Evolutionary conservation across 306 rosid genomes (phyloP), one percentile per base, ranked within the genome.

Genomic region (Lathyrus aphaca): DNA sequence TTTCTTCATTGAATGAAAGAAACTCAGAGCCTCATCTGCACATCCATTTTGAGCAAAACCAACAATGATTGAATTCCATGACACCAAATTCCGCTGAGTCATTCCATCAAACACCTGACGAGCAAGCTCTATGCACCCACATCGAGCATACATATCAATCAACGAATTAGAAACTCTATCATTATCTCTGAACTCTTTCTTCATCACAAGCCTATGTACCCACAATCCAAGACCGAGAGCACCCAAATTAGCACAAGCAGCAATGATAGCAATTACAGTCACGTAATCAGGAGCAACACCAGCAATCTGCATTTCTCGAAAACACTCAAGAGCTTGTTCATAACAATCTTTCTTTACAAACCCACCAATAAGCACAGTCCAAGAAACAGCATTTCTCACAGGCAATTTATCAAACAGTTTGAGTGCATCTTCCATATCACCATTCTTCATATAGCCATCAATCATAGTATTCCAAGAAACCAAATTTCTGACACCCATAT

Each of bases 191-290:
- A 81, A 81, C n/a, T 73, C 79, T 29, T 69, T 77, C 53, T 55
- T 79, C 83, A 82, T 74, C 48, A 86, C 78, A 37, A 85, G 82
- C 50, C 86, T 74, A 58, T 88, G 84, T 6, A 84, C 71, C 96
- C 98, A 93, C 71, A 93, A 78, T 2, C 98, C 98, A 21, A 85
- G 77, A 63, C 89, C 77, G 4, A 90, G 86, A 0, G 97, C 68
- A 14, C 98, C 98, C 74, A 90, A 82, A 73, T 93, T 93, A 35
- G 98, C 97, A 75, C 96, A 90, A 0, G 97, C 97, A 0, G 91
- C 77, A 17, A 90, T 82, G 23, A 90, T 85, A 55, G 97, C 83
- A 42, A 93, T 93, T 27, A 90, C 66, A 13, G 98, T 85, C 72
- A 93, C 98, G 73, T 85, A 82, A 80, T 88, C 97, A 6, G 93